Evolutionary conservation across 495 filamentous ascomycete genomes (phyloP).

Genomic region (Opeltia flavorubescens): DNA sequence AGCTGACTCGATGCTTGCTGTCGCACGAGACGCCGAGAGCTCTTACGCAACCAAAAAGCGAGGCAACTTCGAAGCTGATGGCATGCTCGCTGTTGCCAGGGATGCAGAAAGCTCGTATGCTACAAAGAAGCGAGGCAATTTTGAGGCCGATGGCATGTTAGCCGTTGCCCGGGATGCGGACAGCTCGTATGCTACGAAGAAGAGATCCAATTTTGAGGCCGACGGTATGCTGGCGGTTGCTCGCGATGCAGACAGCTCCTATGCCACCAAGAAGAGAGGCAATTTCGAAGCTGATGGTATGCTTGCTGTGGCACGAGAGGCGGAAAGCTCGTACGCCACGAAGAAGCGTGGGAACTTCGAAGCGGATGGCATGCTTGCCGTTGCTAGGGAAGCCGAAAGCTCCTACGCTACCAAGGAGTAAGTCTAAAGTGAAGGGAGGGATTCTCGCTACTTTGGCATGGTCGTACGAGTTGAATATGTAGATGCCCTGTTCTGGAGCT

Average conservation of each 20-base stretch:
- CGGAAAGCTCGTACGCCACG: neutral
- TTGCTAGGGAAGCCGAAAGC: neutral
- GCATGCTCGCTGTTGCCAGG: neutral
- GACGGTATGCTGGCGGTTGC: neutral
- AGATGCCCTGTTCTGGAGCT: no score
- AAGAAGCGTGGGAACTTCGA: neutral
- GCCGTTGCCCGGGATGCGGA: neutral
- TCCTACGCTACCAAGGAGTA: no score
- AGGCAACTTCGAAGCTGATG: neutral
- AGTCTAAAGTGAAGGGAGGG: no score
- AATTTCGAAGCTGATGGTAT: neutral
- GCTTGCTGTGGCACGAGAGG: neutral
- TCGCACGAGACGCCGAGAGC: neutral
- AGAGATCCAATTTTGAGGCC: neutral
- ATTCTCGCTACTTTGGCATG: no score
- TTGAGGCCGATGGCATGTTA: neutral
- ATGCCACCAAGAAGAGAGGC: neutral
- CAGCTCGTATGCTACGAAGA: neutral
- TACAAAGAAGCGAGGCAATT: neutral
- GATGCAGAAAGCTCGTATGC: neutral
- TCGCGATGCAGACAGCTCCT: neutral
- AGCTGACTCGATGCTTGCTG: no score
- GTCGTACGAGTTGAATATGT: no score
- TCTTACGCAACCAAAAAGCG: neutral
- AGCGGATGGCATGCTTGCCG: neutral